Percentiles rank a stretch among this genome's conserved stretches.
These are phyloP conservation scores for Mycena indigotica DNA, from an alignment of 768 basidiomycete species.

Conservation along the genomic window DNA sequence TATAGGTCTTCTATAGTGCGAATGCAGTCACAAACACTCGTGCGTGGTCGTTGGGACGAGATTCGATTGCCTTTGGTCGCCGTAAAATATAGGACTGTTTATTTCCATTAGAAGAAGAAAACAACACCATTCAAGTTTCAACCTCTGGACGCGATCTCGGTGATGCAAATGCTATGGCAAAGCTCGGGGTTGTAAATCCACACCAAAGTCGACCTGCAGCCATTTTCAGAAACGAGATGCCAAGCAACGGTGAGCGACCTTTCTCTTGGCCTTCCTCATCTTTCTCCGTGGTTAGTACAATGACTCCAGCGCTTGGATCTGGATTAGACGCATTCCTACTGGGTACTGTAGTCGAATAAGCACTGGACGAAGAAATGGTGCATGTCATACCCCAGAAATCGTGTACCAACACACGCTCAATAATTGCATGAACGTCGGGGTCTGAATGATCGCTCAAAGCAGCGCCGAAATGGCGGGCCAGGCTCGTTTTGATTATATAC, in stretches of 20 bases:
- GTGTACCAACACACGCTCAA: conserved; percentile 14
- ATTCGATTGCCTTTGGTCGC: conserved; percentile 14
- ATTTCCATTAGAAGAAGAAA: background rate
- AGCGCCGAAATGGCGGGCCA: conserved; percentile 46
- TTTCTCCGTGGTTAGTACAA: conserved; percentile 58
- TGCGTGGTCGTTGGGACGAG: conserved; percentile 12
- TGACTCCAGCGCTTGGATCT: conserved; percentile 59
- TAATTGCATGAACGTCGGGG: conserved; percentile 9
- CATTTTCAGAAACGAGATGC: too few relatives aligned
- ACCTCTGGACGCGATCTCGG: conserved; percentile 32
- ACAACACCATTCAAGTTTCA: conserved; percentile 25
- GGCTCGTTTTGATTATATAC: conserved; percentile 42
- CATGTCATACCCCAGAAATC: conserved; percentile 6
- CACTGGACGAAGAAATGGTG: background rate
- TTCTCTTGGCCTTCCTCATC: conserved; percentile 25
- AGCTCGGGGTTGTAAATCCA: conserved; percentile 79
- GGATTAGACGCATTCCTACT: conserved; percentile 12
- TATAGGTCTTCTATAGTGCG: conserved; percentile 45
- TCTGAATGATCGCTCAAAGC: conserved; percentile 21
- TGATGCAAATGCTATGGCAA: conserved; percentile 77
- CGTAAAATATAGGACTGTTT: conserved; percentile 23
- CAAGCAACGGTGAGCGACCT: too few relatives aligned
- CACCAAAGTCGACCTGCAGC: conserved; percentile 72
- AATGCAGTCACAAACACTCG: conserved; percentile 20
- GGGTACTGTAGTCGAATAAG: conserved; percentile 7